phyloP scores from a whole-genome alignment of 2,329 filamentous ascomycete species.

The Stachybotrys echinatus region DNA sequence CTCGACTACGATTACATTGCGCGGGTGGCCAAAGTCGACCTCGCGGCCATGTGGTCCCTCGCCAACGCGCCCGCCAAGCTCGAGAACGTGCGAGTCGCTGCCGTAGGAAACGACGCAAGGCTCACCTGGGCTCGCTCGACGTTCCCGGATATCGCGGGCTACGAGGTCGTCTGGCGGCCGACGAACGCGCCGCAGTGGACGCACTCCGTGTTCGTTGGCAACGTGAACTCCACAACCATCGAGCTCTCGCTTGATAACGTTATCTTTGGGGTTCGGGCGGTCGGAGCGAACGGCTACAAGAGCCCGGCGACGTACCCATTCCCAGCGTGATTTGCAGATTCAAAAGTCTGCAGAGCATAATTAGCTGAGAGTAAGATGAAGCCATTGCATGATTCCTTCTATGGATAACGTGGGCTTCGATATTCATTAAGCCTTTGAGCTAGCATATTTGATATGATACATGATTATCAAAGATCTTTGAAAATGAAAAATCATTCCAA shows the following conservation, averaged over 20 bases:
- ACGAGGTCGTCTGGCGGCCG: constrained; percentile 52
- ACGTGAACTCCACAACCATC: constrained; percentile 37
- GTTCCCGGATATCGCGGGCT: constrained; percentile 30
- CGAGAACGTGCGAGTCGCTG: constrained; percentile 40
- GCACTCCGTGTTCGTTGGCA: constrained; percentile 41
- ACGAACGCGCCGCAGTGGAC: constrained; percentile 46
- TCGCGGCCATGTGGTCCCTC: constrained; percentile 47
- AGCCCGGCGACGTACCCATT: constrained; percentile 37
- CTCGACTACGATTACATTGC: constrained; percentile 51
- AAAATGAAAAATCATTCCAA: no score
- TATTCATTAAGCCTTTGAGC: no score
- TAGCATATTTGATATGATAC: no score
- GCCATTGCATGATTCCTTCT: no score
- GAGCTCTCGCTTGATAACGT: constrained; percentile 52
- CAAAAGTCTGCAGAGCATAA: no score
- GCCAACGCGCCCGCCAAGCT: constrained; percentile 45
- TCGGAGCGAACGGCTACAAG: constrained; percentile 44
- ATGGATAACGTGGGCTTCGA: not conserved
- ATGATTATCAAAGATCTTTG: no score
- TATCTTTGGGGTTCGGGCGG: constrained; percentile 49
- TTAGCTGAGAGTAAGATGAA: no score
- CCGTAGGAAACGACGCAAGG: constrained; percentile 41
- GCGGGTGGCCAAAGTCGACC: constrained; percentile 49
- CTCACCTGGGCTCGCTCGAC: constrained; percentile 41
- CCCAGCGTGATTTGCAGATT: constrained; percentile 8